Evolutionary conservation across 148 eudicot species (phyloP), one percentile per base, ranked within the genome.

Genomic region (Rhododendron ferrugineum): DNA sequence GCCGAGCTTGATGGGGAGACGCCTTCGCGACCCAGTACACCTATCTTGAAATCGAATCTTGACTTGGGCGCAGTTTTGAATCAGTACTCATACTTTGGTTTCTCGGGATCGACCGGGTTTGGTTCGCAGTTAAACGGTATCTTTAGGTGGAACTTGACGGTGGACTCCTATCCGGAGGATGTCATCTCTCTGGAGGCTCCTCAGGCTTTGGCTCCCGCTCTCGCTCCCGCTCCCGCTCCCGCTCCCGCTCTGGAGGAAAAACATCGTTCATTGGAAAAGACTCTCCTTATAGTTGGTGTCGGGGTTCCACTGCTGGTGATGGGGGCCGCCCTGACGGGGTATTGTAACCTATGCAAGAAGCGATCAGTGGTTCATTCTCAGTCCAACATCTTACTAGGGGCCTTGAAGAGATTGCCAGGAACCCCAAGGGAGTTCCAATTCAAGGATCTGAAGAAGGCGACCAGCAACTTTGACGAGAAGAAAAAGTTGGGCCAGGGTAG

Each of bases 401-500:
- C 95, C 0, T 73, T 96, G 46, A 92, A 82, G 75, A 91, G 91
- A 62, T 84, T 96, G 52, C 99, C 99, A 14, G 99, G 96, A 54
- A 92, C 82, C 26, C 97, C 99, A 0, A 88, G 91, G 84, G 99
- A 96, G 88, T 94, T 87, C 49, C 78, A 87, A 15, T 94, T 91
- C 47, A 93, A 74, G 86, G 99, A 94, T 0, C 58, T 96, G 91
- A 93, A 86, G 82, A 94, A 89, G 68, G 98, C 99, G 26, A 96
- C 99, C 0, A 88, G 78, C 46, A 91, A 91, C 49, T 94, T 96
- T 37, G 95, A 96, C 11, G 94, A 89, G 76, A 95, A 88, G 91
- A 86, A 88, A 58, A 94, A 91, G 84, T 83, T 96, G 15, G 99
- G 99, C 1, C 90, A 93, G 78, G 98, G 98, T 15, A 98, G 98